Percentiles rank a stretch among this genome's conserved stretches.
These are phyloP conservation scores for Sicyos edulis DNA, from an alignment of 306 rosid genomes.

Conservation along the genomic window DNA sequence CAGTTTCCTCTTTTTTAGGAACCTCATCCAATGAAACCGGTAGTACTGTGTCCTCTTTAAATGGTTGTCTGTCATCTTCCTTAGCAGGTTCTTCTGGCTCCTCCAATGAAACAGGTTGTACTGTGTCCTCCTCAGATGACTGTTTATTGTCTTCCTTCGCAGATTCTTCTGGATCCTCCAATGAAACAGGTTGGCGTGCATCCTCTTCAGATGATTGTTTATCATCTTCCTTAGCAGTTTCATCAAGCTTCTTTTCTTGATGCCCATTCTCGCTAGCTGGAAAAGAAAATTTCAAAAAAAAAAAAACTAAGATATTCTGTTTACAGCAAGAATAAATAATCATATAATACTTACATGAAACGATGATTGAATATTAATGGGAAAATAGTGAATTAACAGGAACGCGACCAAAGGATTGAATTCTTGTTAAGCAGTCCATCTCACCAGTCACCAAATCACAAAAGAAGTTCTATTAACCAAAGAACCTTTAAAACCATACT, in stretches of 20 bases:
- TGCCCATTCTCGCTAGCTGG: constrained; percentile 66
- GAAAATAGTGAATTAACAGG: neutral
- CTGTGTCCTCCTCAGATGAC: constrained; percentile 22
- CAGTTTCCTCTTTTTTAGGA: constrained; percentile 21
- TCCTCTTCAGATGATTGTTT: constrained; percentile 30
- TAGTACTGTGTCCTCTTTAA: constrained; percentile 24
- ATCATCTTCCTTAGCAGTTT: constrained; percentile 27
- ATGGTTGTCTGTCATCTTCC: too few relatives aligned
- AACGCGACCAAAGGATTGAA: neutral
- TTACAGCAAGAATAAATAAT: neutral
- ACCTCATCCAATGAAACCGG: constrained; percentile 31
- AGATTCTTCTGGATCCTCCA: constrained; percentile 19
- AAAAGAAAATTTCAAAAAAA: neutral
- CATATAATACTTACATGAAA: neutral
- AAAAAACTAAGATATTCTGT: neutral
- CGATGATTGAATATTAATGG: neutral
- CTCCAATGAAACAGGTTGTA: constrained; percentile 29
- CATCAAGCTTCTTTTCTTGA: constrained; percentile 36
- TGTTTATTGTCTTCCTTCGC: too few relatives aligned
- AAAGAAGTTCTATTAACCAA: neutral
- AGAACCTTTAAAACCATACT: neutral
- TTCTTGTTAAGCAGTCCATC: neutral
- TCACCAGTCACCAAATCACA: neutral
- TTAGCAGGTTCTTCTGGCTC: constrained; percentile 14
- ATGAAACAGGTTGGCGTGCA: constrained; percentile 26